Evolutionary conservation across 148 eudicot species (phyloP).

Genomic region (Amaranthus hypochondriacus): DNA sequence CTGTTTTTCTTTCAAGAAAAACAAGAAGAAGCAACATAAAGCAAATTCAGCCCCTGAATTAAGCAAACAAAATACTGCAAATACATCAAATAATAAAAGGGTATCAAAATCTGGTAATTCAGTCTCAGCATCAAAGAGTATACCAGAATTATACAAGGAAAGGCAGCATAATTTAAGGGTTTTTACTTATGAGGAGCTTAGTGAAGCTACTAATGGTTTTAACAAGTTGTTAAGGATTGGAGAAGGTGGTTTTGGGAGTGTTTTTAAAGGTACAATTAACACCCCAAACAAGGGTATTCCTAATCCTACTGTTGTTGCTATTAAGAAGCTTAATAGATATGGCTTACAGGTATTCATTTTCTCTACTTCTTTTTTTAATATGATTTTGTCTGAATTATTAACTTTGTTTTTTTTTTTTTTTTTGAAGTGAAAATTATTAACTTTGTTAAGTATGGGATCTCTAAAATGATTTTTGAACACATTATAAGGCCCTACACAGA

Average conservation of each 20-base stretch:
- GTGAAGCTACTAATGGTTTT: conserved; percentile 49
- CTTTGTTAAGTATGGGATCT: too few relatives aligned
- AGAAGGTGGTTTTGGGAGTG: conserved; percentile 70
- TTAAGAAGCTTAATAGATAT: conserved; percentile 59
- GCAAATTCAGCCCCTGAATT: conserved; percentile 40
- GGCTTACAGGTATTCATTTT: conserved; percentile 51
- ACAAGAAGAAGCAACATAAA: conserved; percentile 19
- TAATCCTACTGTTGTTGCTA: conserved; percentile 44
- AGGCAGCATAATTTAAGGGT: conserved; percentile 49
- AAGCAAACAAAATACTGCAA: conserved; percentile 25
- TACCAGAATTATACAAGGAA: conserved; percentile 46
- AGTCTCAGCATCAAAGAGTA: conserved; percentile 37
- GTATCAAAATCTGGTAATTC: conserved; percentile 37
- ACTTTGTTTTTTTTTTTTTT: too few relatives aligned
- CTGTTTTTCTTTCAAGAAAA: conserved; percentile 40
- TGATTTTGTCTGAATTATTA: not conserved
- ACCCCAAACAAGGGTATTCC: conserved; percentile 25
- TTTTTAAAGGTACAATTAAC: conserved; percentile 48
- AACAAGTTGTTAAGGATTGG: conserved; percentile 56
- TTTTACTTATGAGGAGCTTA: conserved; percentile 41
- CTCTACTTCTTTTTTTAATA: not conserved
- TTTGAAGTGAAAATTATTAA: too few relatives aligned
- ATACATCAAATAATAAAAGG: conserved; percentile 17
- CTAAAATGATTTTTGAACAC: too few relatives aligned
- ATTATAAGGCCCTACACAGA: too few relatives aligned